These are phyloP conservation scores for Acanthamoeba lenticulata DNA, from an alignment of 208 protist species.

Conservation along the genomic window DNA sequence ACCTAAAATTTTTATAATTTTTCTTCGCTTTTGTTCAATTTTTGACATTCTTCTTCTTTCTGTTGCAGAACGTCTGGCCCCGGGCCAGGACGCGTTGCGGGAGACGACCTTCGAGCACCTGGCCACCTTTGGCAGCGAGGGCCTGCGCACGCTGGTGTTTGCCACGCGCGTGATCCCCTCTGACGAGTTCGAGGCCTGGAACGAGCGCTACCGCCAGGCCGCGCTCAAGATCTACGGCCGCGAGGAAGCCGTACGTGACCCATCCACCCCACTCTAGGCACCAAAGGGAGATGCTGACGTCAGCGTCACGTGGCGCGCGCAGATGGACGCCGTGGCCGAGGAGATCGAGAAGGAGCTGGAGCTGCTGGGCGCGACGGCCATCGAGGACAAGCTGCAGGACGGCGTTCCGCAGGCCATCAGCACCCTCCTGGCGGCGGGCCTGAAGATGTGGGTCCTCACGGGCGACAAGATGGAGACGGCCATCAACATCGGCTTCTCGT, in stretches of 20 bases:
- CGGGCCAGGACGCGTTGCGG: conserved; percentile 6
- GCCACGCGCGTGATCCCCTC: conserved; percentile 70
- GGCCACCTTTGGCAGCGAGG: conserved; percentile 78
- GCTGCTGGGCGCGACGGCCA: conserved; percentile 94
- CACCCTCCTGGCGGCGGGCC: conserved; percentile 85
- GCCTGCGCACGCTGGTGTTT: conserved; percentile 84
- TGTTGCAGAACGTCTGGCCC: neutral
- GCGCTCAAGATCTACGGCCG: conserved; percentile 13
- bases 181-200: conserved; percentile 69
- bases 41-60: neutral
- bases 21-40: neutral
- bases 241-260: conserved; percentile 36
- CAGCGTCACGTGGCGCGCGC: neutral
- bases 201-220: conserved; percentile 61
- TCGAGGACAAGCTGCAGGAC: conserved; percentile 97
- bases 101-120: neutral
- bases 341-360: conserved; percentile 92
- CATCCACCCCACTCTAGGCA: neutral
- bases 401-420: conserved; percentile 94
- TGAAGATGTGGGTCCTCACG: conserved; percentile 97
- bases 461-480: conserved; percentile 97
- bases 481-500: conserved; percentile 90
- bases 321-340: conserved; percentile 86
- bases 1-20: too few species aligned
- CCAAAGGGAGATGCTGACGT: neutral